Evolutionary conservation across 768 basidiomycete species (phyloP), one percentile per base, ranked within the genome.

Genomic region (Hebeloma cylindrosporum): DNA sequence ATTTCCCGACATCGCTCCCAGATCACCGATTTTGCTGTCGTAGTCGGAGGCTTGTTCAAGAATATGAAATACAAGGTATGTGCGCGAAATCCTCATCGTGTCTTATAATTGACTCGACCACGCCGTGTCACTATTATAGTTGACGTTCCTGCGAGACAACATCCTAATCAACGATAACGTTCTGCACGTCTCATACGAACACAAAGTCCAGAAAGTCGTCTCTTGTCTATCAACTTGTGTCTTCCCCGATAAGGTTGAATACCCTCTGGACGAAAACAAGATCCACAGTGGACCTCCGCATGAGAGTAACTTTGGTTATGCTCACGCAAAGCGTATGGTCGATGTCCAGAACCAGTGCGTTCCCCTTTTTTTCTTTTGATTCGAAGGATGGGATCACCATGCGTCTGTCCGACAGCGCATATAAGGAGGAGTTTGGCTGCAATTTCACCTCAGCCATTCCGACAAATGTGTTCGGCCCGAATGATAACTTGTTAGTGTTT

Each of bases 191-290:
- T 73, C 92, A 6, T 77, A 90, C 60, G 72, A 82, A 52, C 69
- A 74, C 57, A 72, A 80, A 38, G 75, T 76, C 16, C 54, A 77
- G 51, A 97, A 96, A 66, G 76, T 95, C 54, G 85, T 98, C 46
- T 96, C 94, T 9, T 97, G 94, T 60, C 80, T 97, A 28, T 96
- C 94, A 7, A 97, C 95, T 30, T 98, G 94, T 61, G 92, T 98
- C 34, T 98, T 94, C 73, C 94, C 94, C 0, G 94, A 97, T 66
- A 88, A 93, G 64, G 93, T 94, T 52, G 77, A 82, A 40, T 96
- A 94, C 63, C 95, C 94, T 10, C 79, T 98, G 20, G 88, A 92
- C 54, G 94, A 98, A 69, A 80, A 75, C 55, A 94, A 93, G 70
- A 85, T 98, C 46, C 95, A 98, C 66, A 74, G 77, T 26, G 94